Base-by-base conservation (phyloP, 768 basidiomycete genomes). In the Podaxis pistillaris region DNA sequence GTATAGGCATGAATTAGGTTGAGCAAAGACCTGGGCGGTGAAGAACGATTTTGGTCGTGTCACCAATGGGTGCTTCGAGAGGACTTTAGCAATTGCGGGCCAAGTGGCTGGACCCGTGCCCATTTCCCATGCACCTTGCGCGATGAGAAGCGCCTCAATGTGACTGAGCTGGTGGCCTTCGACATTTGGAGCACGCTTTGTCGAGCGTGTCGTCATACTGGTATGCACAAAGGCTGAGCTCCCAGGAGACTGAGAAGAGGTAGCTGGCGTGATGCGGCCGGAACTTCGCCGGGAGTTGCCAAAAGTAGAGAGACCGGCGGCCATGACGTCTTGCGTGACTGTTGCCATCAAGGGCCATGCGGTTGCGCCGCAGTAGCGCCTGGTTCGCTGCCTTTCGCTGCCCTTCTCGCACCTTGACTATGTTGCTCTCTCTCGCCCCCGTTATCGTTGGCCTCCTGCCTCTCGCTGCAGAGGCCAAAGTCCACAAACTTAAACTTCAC, bases 401-500 rank as follows among this genome's bases (percentile, higher is more conserved):
- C 41, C 40, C 30, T 57, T 24, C 41, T 38, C 30, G 36, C 7
- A 30, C 41, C 44, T 52, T 30, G 38, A 53, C 64, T 60, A 74
- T 83, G 81, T 77, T 81, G 63, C 67, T 81, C 65, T 72, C 76
- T 65, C 9, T 62, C 30, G 52, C 19, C 60, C 74, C 79, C 52
- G 68, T 80, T 55, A 67, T 80, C 62, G 68, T 83, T 61, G 74
- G 74, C 50, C 74, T 83, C 66, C 72, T 83, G 60, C 81, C 83
- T 71, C 82, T 77, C 77, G 78, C 82, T 70, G 79, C 80, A 65
- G 82, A 82, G 19, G 79, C 74, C 51, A 84, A 85, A 65, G 79
- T 93, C 0, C 89, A 89, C 83, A 94, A 85, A 71, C 85, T 97
- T 73, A 95, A 94, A 75, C 87, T 98, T 33, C 85, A 94, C 76